A percentile compares a stretch with the other conserved stretches of the same genome.
phyloP scores from a whole-genome alignment of 1,284 basidiomycete genomes.

The Chalciporus sp. region DNA sequence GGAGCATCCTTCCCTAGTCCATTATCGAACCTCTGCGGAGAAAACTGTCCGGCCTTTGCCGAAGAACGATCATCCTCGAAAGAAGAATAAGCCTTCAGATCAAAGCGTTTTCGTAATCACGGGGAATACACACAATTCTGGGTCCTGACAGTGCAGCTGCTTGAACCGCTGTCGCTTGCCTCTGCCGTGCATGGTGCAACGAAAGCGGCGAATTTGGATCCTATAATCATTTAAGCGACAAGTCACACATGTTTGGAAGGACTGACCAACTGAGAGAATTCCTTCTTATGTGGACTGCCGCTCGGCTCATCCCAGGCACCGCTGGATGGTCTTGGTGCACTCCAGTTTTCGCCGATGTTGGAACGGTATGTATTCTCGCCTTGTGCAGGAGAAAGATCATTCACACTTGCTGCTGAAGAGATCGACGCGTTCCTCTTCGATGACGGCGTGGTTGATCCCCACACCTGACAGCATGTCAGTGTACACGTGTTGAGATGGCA shows the following conservation, averaged over 20 bases:
- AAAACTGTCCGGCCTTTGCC: constrained; percentile 50
- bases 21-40: constrained; percentile 56
- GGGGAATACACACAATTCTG: constrained; percentile 42
- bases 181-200: constrained; percentile 50
- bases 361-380: constrained; percentile 51
- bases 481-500: constrained; percentile 5
- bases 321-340: constrained; percentile 51
- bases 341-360: constrained; percentile 55
- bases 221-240: constrained; percentile 27
- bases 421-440: constrained; percentile 63
- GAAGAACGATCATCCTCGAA: constrained; percentile 52
- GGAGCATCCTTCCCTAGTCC: constrained; percentile 44
- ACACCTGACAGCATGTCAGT: constrained; percentile 48
- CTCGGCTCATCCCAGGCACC: constrained; percentile 65
- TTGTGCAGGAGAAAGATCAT: constrained; percentile 50
- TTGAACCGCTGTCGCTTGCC: constrained; percentile 48
- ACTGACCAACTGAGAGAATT: constrained; percentile 50
- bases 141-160: constrained; percentile 42
- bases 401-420: constrained; percentile 57
- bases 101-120: constrained; percentile 11
- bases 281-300: constrained; percentile 51
- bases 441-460: constrained; percentile 52
- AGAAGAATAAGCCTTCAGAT: constrained; percentile 19
- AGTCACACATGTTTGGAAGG: constrained; percentile 7
- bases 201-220: constrained; percentile 39